phyloP scores from a whole-genome alignment of 1,284 basidiomycete species.

The Limonomyces culmigenus region DNA sequence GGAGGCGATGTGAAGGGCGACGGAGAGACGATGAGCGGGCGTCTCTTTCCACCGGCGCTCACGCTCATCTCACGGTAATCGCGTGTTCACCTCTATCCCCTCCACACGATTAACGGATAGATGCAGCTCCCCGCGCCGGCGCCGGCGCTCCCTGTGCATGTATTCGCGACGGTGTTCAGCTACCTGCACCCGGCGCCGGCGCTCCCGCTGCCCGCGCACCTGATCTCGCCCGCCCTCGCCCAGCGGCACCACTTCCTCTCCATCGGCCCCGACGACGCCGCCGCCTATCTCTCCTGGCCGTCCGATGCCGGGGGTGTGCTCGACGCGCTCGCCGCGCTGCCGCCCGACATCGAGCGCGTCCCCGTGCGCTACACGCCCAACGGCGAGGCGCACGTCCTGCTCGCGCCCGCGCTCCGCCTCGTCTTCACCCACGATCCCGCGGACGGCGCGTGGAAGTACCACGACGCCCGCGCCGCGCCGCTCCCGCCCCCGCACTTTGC shows the following conservation, averaged over 20 bases:
- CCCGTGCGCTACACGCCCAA: constrained; percentile 40
- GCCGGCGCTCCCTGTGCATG: constrained; percentile 22
- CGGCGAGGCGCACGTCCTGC: constrained; percentile 18
- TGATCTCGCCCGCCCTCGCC: constrained; percentile 39
- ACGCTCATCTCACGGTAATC: constrained; percentile 1
- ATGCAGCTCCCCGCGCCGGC: constrained; percentile 41
- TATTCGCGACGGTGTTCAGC: no score
- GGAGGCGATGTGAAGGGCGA: background rate
- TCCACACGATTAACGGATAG: constrained; percentile 11
- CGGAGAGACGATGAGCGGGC: background rate
- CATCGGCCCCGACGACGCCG: constrained; percentile 28
- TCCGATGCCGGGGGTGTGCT: constrained; percentile 16
- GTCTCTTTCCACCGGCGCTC: background rate
- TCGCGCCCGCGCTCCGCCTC: constrained; percentile 34
- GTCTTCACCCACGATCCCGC: constrained; percentile 47
- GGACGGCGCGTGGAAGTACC: constrained; percentile 43
- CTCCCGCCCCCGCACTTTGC: constrained; percentile 35
- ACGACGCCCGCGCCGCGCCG: constrained; percentile 54
- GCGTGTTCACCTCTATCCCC: constrained; percentile 3
- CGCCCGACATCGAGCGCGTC: constrained; percentile 20
- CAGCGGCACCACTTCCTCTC: constrained; percentile 52
- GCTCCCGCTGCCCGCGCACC: constrained; percentile 39
- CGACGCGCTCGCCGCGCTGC: constrained; percentile 28
- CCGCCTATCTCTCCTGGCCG: constrained; percentile 56
- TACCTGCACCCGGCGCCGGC: no score